These are phyloP conservation scores for Multifurca ochricompacta DNA, from an alignment of 768 basidiomycete species.

Conservation along the genomic window DNA sequence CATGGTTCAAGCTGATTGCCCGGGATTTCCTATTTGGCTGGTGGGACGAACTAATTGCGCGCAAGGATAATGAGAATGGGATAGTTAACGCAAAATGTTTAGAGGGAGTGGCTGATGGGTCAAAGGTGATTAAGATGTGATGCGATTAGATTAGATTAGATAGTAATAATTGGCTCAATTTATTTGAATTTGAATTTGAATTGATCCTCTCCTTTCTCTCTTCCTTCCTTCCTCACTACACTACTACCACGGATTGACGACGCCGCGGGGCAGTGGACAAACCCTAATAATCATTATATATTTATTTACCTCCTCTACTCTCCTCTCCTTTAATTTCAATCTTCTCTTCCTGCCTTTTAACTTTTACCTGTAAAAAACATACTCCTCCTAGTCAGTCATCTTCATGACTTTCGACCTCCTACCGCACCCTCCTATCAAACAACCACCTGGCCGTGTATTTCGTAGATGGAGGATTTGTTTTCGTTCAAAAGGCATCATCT, in stretches of 20 bases:
- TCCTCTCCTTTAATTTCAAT: too few relatives aligned
- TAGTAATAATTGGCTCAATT: too few relatives aligned
- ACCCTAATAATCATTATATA: too few relatives aligned
- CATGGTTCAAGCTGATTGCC: slow-evolving; percentile 99
- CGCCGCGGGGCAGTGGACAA: too few relatives aligned
- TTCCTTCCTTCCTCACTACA: not conserved
- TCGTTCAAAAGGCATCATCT: not conserved
- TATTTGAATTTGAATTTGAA: not conserved
- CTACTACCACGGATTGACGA: too few relatives aligned
- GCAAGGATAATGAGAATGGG: slow-evolving; percentile 49
- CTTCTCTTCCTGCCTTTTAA: too few relatives aligned
- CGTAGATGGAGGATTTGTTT: slow-evolving; percentile 1
- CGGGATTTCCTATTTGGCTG: slow-evolving; percentile 95
- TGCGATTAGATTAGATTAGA: slow-evolving; percentile 23
- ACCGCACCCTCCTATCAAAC: not conserved
- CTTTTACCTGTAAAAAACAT: too few relatives aligned
- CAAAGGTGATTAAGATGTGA: slow-evolving; percentile 68
- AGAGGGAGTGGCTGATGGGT: slow-evolving; percentile 59
- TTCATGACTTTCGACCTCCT: not conserved
- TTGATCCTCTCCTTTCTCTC: not conserved
- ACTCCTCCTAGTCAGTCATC: not conserved
- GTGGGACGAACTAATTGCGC: slow-evolving; percentile 86
- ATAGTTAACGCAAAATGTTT: slow-evolving; percentile 56
- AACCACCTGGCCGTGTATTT: not conserved
- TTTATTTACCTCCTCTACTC: too few relatives aligned